Evolutionary conservation across 306 rosid species (phyloP), one percentile per base, ranked within the genome.

Genomic region (Glycine soja): DNA sequence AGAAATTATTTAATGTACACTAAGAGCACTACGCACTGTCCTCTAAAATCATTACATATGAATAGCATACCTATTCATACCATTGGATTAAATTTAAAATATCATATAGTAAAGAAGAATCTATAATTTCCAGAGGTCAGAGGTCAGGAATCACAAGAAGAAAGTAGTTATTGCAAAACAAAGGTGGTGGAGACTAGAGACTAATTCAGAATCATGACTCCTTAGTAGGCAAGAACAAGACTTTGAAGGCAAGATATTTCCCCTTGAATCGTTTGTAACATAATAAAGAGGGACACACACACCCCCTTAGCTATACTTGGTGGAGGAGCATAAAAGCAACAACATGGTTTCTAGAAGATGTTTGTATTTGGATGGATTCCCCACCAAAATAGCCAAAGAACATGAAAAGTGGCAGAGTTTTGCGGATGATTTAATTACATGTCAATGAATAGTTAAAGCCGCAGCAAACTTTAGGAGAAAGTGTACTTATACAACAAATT

Each of bases 171-270:
- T 18, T 9, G n/a, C 40, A 59, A 59, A 12, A 59, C 8, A 10
- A 59, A 8, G 11, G 38, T 58, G 66, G 66, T 59, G 8, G 40
- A 58, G 65, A 19, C n/a, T 19, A 3, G 40, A 36, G 40, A 36
- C 40, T 36, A 58, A 10, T 9, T 19, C 7, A 18, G 38, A 57
- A 18, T 16, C 45, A 4, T 4, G 45, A 10, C 7, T 59, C 38
- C 3, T 59, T 4, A 5, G 8, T 3, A 59, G 65, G 11, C 4
- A 36, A 36, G 40, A 2, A 36, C 66, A 59, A 59, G 66, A 59
- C 66, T 59, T 59, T 58, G 65, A 58, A 58, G 65, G 38, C 65
- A 58, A 58, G 65, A 58, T 58, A 58, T 19, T 8, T 8, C 13
- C 42, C 13, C 36, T 7, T 8, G 34, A 57, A 57, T 57, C 32